These are phyloP conservation scores for Ophiostoma himal-ulmi DNA, from an alignment of 2,329 filamentous ascomycete genomes.

Conservation along the genomic window DNA sequence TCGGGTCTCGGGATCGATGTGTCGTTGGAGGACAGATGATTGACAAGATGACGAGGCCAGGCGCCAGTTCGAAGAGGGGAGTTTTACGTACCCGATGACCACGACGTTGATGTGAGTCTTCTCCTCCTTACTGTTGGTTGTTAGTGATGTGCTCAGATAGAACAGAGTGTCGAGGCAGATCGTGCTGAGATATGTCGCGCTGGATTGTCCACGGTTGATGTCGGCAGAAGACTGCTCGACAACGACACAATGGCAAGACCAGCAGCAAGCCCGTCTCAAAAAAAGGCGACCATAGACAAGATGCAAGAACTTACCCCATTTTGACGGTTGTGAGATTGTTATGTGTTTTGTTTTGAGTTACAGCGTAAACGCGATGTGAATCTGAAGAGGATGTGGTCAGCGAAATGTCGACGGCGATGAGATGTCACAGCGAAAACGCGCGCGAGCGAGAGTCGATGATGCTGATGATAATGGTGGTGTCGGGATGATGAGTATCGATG, in stretches of 20 bases:
- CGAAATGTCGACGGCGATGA: conserved; percentile 17
- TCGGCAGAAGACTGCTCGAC: not conserved
- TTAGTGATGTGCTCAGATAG: conserved; percentile 23
- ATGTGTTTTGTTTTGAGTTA: conserved; percentile 13
- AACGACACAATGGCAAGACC: conserved; percentile 9
- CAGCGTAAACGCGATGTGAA: conserved; percentile 13
- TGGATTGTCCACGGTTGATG: not conserved
- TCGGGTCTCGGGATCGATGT: not conserved
- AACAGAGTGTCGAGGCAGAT: not conserved
- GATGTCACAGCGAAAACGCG: not conserved
- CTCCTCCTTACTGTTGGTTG: conserved; percentile 71
- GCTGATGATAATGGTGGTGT: conserved; percentile 16
- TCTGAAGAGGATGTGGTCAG: conserved; percentile 21
- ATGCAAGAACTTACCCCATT: conserved; percentile 20
- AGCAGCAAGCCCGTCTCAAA: not conserved
- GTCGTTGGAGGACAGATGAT: not conserved
- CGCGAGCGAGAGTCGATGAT: not conserved
- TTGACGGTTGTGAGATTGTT: conserved; percentile 19
- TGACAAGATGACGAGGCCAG: not conserved
- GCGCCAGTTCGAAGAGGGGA: not conserved
- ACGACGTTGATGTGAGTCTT: conserved; percentile 86
- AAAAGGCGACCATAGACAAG: not conserved
- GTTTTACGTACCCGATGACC: conserved; percentile 31
- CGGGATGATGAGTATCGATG: not conserved
- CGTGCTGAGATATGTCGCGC: not conserved